Evolutionary conservation across 2,329 filamentous ascomycete genomes (phyloP).

Genomic region (Diaporthe capsici): DNA sequence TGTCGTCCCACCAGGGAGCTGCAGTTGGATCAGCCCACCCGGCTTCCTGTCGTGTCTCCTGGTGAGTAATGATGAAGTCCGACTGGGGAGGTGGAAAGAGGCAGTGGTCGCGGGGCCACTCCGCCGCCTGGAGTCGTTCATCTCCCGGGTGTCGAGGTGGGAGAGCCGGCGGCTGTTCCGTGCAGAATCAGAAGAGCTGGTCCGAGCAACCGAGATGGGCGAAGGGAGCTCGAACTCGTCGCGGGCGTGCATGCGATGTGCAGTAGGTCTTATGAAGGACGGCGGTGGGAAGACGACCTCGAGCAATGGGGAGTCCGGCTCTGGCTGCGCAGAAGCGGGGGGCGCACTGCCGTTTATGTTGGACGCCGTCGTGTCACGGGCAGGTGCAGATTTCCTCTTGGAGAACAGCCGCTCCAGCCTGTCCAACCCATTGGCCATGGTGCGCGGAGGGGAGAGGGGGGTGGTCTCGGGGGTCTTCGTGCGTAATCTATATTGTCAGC

Average conservation of each 20-base stretch:
- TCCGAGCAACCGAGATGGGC: conserved; percentile 24
- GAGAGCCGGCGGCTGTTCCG: conserved; percentile 31
- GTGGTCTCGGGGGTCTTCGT: conserved; percentile 36
- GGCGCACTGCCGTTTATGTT: conserved; percentile 40
- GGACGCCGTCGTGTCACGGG: conserved; percentile 44
- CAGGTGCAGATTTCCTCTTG: conserved; percentile 54
- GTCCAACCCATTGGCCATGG: conserved; percentile 65
- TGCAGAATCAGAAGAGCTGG: conserved; percentile 36
- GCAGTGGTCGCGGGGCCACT: conserved; percentile 35
- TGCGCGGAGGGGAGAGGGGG: conserved; percentile 40
- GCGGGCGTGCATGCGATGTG: conserved; percentile 66
- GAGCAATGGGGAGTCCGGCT: conserved; percentile 38
- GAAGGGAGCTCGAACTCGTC: conserved; percentile 54
- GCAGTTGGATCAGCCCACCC: conserved; percentile 36
- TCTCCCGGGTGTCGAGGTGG: conserved; percentile 30
- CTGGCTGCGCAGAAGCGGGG: conserved; percentile 25
- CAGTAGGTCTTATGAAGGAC: conserved; percentile 70
- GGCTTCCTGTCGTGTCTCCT: conserved; percentile 43
- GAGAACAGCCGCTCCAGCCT: conserved; percentile 67
- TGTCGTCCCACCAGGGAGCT: conserved; percentile 39
- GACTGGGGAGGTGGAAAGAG: conserved; percentile 41
- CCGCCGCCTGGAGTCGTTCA: conserved; percentile 31
- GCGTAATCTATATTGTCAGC: conserved; percentile 44
- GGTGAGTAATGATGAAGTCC: conserved; percentile 43
- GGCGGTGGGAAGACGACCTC: conserved; percentile 63